Percentiles rank a stretch among this genome's conserved stretches.
Evolutionary conservation across 2,329 filamentous ascomycete species (phyloP).

Genomic region (Tolypocladium pustulatum): DNA sequence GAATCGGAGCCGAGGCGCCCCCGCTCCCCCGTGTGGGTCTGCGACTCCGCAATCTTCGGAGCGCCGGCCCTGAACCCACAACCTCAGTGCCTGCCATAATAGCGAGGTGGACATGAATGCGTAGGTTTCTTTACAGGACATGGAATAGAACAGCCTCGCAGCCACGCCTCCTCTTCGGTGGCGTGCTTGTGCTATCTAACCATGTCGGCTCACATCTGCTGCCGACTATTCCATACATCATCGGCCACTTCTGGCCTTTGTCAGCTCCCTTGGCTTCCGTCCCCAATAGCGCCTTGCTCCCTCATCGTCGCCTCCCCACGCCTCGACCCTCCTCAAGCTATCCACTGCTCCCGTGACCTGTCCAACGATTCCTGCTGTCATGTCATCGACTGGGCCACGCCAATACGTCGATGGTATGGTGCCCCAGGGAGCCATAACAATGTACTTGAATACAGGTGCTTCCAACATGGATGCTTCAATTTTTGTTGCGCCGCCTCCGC

Average conservation of each 20-base stretch:
- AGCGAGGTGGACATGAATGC: background rate
- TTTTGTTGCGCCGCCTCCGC: background rate
- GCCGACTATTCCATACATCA: background rate
- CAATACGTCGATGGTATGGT: background rate
- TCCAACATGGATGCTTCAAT: background rate
- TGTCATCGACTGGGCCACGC: background rate
- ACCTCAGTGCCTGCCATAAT: no score
- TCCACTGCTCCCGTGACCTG: conserved; percentile 1
- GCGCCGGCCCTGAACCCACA: background rate
- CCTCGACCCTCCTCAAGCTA: background rate
- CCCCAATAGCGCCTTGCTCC: background rate
- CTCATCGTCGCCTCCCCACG: background rate
- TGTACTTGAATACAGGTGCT: background rate
- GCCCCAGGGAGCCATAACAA: background rate
- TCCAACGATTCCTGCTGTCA: background rate
- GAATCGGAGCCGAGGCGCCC: background rate
- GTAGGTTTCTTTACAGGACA: background rate
- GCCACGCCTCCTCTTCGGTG: background rate
- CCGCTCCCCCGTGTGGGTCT: background rate
- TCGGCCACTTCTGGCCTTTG: background rate
- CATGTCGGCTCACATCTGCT: background rate
- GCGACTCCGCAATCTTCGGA: background rate
- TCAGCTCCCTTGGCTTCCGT: background rate
- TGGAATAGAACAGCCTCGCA: background rate
- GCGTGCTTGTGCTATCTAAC: background rate